Base-by-base conservation (phyloP, 208 protist species). In the Wallacemonas sp. region DNA sequence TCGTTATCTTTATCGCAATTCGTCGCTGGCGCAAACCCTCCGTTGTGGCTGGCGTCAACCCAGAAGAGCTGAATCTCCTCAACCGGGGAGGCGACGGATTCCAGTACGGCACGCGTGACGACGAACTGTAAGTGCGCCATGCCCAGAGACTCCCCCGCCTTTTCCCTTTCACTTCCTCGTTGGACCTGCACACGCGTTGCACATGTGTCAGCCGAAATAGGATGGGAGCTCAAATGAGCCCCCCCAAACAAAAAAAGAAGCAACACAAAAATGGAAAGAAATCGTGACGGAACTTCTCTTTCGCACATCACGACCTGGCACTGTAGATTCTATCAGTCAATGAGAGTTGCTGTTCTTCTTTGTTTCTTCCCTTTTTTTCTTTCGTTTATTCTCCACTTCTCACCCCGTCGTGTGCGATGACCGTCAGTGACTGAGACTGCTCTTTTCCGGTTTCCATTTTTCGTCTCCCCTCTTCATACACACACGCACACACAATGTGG, bases 31-130 rank as follows among this genome's bases (percentile, higher is more conserved):
- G 46, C 44, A 58, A 32, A 36, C 73, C 76, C 33, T 54, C 74
- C 34, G 76, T 76, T 60, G 80, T 82, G 16, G 80, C 74, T 0
- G 80, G 80, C 30, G 68, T 79, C 38, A 65, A 80, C 54, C 80
- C 76, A 0, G 49, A 66, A 5, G 80, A 87, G 64, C 70, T 87
- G 17, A 44, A 83, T 29, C 73, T 74, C 11, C 64, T 87, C 17
- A 68, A 74, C 56, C 8, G 29, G 0, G 66, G 43, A 16, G 36
- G 60, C 0, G 47, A 33, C 12, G 68, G 47, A 24, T 61, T 61
- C 17, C 27, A 60, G 38, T 84, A 84, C 64, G 78, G 78, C 32
- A 62, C 73, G 24, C 73, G 58, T 29, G 55, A 49, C 8, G 60
- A 38, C 2, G 33, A 17, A 12, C 16, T 36, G 29, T 41, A 62